These are phyloP conservation scores for Chytriomyces sp. DNA, from an alignment of 192 early-diverging fungal genomes.

Conservation along the genomic window DNA sequence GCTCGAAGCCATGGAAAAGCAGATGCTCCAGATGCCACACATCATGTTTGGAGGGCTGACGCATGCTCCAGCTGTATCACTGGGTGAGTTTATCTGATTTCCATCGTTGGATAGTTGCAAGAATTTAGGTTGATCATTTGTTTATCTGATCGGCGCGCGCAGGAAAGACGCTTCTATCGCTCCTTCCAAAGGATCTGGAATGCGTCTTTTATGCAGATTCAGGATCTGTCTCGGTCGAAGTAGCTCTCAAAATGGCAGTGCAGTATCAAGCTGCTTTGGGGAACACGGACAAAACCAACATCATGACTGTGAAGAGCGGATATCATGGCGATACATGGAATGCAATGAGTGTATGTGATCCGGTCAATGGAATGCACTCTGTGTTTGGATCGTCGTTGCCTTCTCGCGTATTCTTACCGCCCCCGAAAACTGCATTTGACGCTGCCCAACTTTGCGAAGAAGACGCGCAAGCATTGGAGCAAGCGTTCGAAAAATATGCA, in stretches of 20 bases:
- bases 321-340: constrained; percentile 91
- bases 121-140: too few species aligned
- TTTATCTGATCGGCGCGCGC: too few species aligned
- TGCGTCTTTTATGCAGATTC: constrained; percentile 83
- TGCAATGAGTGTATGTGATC: constrained; percentile 76
- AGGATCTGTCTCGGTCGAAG: constrained; percentile 81
- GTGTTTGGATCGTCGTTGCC: constrained; percentile 23
- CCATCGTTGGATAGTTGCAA: too few species aligned
- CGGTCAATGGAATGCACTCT: constrained; percentile 29
- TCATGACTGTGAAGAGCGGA: constrained; percentile 62
- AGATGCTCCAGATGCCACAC: constrained; percentile 5
- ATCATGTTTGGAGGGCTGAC: constrained; percentile 38
- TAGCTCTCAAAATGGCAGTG: constrained; percentile 81
- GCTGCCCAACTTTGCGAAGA: constrained; percentile 39
- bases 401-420: constrained; percentile 18
- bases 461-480: constrained; percentile 46
- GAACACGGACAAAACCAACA: constrained; percentile 14
- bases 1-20: constrained; percentile 10
- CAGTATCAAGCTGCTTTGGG: constrained; percentile 46
- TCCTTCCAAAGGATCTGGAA: constrained; percentile 20
- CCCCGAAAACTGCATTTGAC: constrained; percentile 26
- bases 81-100: constrained; percentile 6
- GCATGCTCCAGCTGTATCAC: constrained; percentile 16
- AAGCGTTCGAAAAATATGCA: constrained; percentile 10
- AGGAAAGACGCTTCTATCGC: constrained; percentile 16